Conservation (phyloP, 257 asterid genomes). For the Solanum habrochaites region DNA sequence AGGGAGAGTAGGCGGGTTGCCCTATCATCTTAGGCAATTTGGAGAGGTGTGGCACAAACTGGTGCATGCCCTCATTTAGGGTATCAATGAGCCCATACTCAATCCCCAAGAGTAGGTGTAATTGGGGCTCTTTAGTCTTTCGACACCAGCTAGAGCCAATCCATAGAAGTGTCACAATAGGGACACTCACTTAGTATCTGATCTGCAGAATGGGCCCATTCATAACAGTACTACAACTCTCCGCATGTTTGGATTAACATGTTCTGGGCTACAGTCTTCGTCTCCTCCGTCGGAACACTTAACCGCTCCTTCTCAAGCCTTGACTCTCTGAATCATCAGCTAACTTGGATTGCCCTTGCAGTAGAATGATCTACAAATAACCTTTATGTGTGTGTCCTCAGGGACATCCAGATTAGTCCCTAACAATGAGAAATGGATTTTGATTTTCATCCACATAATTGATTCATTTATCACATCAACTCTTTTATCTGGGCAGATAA, state of each 20-base stretch:
- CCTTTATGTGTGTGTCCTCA: background rate
- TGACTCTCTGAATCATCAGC: background rate
- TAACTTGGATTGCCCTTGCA: background rate
- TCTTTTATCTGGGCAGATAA: too few relatives aligned
- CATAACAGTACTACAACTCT: too few relatives aligned
- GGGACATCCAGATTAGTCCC: background rate
- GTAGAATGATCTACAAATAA: rapidly evolving
- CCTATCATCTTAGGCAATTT: background rate
- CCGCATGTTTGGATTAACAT: too few relatives aligned
- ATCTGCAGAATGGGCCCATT: background rate
- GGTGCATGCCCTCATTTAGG: background rate
- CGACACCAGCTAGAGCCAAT: background rate
- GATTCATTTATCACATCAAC: too few relatives aligned
- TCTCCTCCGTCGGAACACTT: background rate
- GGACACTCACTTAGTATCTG: background rate
- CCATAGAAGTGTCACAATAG: too few relatives aligned
- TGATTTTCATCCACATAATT: background rate
- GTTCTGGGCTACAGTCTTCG: background rate
- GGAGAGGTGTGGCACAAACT: background rate
- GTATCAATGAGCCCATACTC: background rate
- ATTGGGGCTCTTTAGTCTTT: background rate
- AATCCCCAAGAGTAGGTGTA: background rate
- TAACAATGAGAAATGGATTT: background rate
- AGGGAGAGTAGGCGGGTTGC: background rate
- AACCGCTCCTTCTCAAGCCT: background rate